These are phyloP conservation scores for Rugonectria rugulosa DNA, from an alignment of 2,329 filamentous ascomycete species.

Conservation along the genomic window DNA sequence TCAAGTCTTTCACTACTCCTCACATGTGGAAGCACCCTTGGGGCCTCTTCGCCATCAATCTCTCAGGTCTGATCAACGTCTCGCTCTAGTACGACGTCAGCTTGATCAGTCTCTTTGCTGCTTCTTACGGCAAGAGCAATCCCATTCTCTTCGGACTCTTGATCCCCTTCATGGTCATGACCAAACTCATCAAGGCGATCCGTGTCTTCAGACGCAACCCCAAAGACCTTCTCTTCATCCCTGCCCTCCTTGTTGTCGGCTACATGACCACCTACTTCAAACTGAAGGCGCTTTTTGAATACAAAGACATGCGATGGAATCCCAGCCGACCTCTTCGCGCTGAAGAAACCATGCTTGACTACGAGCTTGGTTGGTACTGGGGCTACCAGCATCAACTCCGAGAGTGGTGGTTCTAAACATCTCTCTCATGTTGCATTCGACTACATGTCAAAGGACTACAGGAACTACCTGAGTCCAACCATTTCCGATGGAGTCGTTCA, in stretches of 20 bases:
- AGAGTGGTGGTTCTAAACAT: not conserved
- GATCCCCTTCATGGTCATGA: not conserved
- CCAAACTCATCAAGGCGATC: not conserved
- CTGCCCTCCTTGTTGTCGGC: not conserved
- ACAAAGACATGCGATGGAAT: not conserved
- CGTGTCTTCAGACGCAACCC: not conserved
- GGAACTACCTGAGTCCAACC: too few species aligned
- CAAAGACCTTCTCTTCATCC: not conserved
- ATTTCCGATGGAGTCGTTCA: too few species aligned
- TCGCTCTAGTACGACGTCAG: slow-evolving; percentile 11
- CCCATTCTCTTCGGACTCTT: not conserved
- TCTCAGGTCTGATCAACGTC: slow-evolving; percentile 16
- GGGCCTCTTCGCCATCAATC: slow-evolving; percentile 6
- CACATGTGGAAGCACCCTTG: slow-evolving; percentile 2
- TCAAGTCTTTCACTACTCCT: not conserved
- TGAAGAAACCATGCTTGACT: not conserved
- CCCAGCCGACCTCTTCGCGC: not conserved
- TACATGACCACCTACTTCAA: slow-evolving; percentile 19
- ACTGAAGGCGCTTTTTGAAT: slow-evolving; percentile 18
- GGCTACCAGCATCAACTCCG: not conserved
- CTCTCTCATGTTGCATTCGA: too few species aligned
- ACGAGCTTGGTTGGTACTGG: slow-evolving; percentile 10
- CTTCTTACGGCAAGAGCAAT: not conserved
- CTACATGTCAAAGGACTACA: too few species aligned
- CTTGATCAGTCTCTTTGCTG: slow-evolving; percentile 6